A percentile compares a stretch with the other conserved stretches of the same genome.
phyloP scores from a whole-genome alignment of 208 protist species.

The Trypanosoma theileri region DNA sequence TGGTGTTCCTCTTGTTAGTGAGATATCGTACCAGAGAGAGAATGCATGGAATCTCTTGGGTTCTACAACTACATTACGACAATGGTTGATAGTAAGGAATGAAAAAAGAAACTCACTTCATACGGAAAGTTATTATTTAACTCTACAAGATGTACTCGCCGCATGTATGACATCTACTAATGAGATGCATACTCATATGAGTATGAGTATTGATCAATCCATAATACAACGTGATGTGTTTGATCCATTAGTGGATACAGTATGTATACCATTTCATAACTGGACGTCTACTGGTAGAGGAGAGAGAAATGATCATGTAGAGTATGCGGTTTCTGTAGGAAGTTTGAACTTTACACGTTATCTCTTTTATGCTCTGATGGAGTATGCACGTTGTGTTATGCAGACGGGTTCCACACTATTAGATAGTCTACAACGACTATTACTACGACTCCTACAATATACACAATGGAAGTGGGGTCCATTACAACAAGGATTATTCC shows the following conservation, averaged over 20 bases:
- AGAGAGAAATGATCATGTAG: background rate
- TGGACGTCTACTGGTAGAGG: background rate
- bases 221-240: conserved; percentile 22
- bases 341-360: conserved; percentile 20
- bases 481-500: conserved; percentile 17
- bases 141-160: conserved; percentile 17
- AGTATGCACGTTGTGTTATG: conserved; percentile 33
- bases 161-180: conserved; percentile 10
- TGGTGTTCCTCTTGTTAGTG: background rate
- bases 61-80: background rate
- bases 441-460: conserved; percentile 22
- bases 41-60: conserved; percentile 1
- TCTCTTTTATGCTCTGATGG: conserved; percentile 28
- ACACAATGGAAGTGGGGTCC: background rate
- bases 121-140: conserved; percentile 10
- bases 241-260: conserved; percentile 8
- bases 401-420: conserved; percentile 10
- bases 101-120: background rate
- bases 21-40: too few species aligned
- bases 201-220: conserved; percentile 11
- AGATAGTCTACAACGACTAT: conserved; percentile 19
- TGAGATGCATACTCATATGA: background rate
- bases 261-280: background rate
- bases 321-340: background rate
- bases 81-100: conserved; percentile 3